Base-by-base conservation (phyloP, 2,329 filamentous ascomycete genomes). In the Fusarium sp. region DNA sequence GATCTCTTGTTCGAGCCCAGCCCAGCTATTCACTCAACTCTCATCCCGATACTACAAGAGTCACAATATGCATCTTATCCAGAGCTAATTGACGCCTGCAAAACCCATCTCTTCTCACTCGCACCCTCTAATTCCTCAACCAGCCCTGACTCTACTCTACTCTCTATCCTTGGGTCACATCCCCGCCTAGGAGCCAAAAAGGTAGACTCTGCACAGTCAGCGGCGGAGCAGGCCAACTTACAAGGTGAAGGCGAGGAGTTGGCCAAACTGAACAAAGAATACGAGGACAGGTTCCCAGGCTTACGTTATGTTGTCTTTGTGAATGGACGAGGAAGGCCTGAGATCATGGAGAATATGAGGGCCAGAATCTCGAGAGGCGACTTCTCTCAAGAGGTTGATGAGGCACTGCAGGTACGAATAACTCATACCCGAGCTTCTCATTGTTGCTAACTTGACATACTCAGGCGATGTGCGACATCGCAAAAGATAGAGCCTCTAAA, bases 271-370 rank as follows among this genome's bases (percentile, higher is more conserved):
- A 98, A 98, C 76, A 80, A 79, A 13, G 88, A 92, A 79, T 98
- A 97, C 76, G 94, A 97, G 79, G 82, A 82, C n/a, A 85, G 74
- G 57, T 97, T 95, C 78, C 93, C 94, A 0, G 93, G 94, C 0
- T 78, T 98, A 76, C 86, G 91, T 80, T 98, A 97, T 83, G 93
- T 97, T 76, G 92, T 95, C 19, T 98, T 97, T 78, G 95, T 98
- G 57, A 94, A 97, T 77, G 94, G 93, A 1, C 87, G 94, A 46
- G 85, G 88, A 40, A 85, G 94, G 58, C 85, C 87, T 3, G 87
- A 88, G 65, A 91, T 98, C 57, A 93, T 97, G 91, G 84, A 88
- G 66, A 90, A 97, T 74, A 97, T 97, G 92, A 86, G 86, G 66
- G 78, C 80, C 53, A 85, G 94, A 53, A 97, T 97, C 74, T 87